Conservation (phyloP, 2,329 filamentous ascomycete species). For the Beauveria rudraprayagi region DNA sequence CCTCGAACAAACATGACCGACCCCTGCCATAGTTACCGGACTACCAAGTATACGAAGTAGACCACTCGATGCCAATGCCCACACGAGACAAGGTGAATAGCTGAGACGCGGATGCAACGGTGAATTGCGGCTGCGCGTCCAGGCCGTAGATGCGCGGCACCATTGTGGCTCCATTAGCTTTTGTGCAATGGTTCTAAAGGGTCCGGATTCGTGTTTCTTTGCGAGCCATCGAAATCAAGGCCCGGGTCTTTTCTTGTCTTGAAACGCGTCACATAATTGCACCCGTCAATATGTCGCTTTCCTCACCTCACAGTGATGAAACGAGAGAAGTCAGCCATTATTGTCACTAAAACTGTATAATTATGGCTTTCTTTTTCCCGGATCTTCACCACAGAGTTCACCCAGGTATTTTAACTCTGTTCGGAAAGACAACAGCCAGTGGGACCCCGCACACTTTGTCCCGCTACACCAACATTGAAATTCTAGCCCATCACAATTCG, state of each 20-base stretch:
- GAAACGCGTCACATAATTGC: neutral
- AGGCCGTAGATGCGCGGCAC: no score
- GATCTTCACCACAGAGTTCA: neutral
- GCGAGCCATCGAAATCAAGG: neutral
- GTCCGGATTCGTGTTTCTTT: neutral
- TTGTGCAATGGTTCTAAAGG: neutral
- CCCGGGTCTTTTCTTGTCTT: neutral
- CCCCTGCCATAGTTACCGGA: neutral
- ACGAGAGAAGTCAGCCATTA: no score
- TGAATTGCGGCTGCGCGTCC: no score
- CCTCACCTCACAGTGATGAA: neutral
- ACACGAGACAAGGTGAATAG: neutral
- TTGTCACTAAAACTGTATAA: neutral
- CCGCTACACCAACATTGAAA: no score
- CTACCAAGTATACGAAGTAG: neutral
- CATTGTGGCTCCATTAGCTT: neutral
- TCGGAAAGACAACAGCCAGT: no score
- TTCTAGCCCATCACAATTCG: no score
- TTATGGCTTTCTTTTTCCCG: neutral
- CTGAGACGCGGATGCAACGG: neutral
- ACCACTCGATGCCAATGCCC: neutral
- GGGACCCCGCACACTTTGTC: no score
- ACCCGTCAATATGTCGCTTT: neutral
- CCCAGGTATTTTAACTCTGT: no score
- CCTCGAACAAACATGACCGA: neutral